Base-by-base conservation (phyloP, 352 stramenopile species). In the Vaucheria bursata region DNA sequence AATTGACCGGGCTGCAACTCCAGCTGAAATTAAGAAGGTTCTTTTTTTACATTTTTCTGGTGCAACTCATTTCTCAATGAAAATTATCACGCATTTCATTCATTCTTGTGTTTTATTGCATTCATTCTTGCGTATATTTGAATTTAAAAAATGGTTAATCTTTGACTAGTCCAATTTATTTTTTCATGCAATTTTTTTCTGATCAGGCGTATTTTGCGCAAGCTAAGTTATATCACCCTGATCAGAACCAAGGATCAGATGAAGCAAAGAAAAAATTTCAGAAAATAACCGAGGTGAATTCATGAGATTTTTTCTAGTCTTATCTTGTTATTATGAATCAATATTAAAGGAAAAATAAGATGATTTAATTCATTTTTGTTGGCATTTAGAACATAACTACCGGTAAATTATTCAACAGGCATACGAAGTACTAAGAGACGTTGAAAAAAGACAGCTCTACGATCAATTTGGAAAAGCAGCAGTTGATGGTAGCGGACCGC, bases 351-450 rank as follows among this genome's bases (percentile, higher is more conserved):
- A 37, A 3, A 3, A 25, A 32, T 0, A 25, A 71, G 2, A 25
- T 45, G 18, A 32, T 71, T 37, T 45, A 18, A 32, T 0, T 36
- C 35, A 29, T 18, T n/a, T 4, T 37, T 25, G 52, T 33, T 37
- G 52, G 32, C 71, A 52, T n/a, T 18, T 6, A 4, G 25, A 35
- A 31, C 45, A 37, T 1, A 1, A n/a, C 0, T 71, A 45, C 18
- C n/a, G 67, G 5, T 25, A 0, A 25, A 68, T 2, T 68, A 33
- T n/a, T n/a, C n/a, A 25, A 50, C 49, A 81, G 79, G 91, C 91
- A 4, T 96, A 95, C 81, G 91, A 95, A 70, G 90, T 95, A 76
- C 84, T 96, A 34, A 92, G 84, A 59, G 89, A 95, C 78, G 87
- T 86, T 7, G 87, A 94, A 70, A 90, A 91, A 71, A 88, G 90